Conservation (phyloP, 2,329 filamentous ascomycete genomes). For the Moelleriella libera region DNA sequence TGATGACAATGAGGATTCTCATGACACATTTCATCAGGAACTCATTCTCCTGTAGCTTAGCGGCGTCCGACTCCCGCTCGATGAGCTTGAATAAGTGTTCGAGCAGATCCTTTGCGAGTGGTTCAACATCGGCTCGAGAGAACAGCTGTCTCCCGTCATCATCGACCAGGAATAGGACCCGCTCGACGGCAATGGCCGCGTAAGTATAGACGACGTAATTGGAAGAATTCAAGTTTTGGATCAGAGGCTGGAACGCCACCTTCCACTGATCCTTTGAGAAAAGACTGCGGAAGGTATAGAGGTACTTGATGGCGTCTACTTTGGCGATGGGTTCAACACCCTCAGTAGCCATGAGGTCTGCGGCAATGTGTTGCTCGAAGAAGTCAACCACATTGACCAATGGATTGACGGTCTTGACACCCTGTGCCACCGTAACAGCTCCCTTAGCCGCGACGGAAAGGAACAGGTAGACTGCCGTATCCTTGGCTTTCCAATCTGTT, state of each 20-base stretch:
- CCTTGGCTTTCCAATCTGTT: constrained; percentile 90
- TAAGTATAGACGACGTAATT: constrained; percentile 98
- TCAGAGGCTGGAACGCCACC: constrained; percentile 73
- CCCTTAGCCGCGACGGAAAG: constrained; percentile 90
- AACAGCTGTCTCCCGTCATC: constrained; percentile 67
- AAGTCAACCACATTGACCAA: constrained; percentile 84
- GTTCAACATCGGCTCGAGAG: constrained; percentile 61
- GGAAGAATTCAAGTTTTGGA: constrained; percentile 76
- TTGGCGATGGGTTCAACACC: constrained; percentile 74
- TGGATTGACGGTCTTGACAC: constrained; percentile 82
- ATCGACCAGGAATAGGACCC: constrained; percentile 73
- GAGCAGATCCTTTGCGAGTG: constrained; percentile 72
- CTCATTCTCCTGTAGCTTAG: constrained; percentile 97
- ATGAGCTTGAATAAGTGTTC: constrained; percentile 86
- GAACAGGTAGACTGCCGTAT: constrained; percentile 95
- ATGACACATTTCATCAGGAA: constrained; percentile 98
- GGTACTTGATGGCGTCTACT: constrained; percentile 95
- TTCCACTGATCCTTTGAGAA: constrained; percentile 87
- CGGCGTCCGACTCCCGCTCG: constrained; percentile 66
- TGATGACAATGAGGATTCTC: constrained; percentile 89
- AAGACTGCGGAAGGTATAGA: constrained; percentile 94
- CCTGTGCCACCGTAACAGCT: constrained; percentile 70
- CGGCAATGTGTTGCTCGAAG: constrained; percentile 83
- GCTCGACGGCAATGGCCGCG: constrained; percentile 89
- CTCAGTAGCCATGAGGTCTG: constrained; percentile 63